Conservation (phyloP, 805 yeast species). For the Candida orba region DNA sequence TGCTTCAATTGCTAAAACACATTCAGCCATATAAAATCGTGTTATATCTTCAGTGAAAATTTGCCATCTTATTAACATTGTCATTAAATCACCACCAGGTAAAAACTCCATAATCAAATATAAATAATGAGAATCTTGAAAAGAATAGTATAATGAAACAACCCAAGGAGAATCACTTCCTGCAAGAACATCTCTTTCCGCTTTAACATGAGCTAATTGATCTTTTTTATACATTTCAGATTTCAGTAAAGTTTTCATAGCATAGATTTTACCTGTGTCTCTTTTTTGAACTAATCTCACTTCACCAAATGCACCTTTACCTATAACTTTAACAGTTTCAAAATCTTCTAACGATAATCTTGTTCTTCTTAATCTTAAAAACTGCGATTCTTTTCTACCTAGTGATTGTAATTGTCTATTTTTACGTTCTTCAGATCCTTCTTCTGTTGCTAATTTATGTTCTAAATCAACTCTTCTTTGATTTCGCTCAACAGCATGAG, state of each 20-base stretch:
- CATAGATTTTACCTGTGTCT: constrained; percentile 93
- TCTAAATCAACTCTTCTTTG: constrained; percentile 85
- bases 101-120: constrained; percentile 98
- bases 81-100: constrained; percentile 98
- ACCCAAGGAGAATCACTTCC: constrained; percentile 95
- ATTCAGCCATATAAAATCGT: constrained; percentile 89
- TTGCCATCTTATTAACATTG: constrained; percentile 88
- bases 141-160: constrained; percentile 87
- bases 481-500: constrained; percentile 89
- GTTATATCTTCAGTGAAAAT: constrained; percentile 92
- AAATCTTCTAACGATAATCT: constrained; percentile 92
- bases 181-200: constrained; percentile 94
- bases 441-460: constrained; percentile 64
- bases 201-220: constrained; percentile 90
- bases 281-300: constrained; percentile 90
- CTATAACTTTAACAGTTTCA: constrained; percentile 94
- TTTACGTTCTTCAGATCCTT: constrained; percentile 61
- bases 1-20: constrained; percentile 93
- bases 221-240: constrained; percentile 79
- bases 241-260: constrained; percentile 85
- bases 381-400: constrained; percentile 85
- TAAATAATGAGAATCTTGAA: constrained; percentile 86
- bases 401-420: constrained; percentile 70
- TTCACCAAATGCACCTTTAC: constrained; percentile 99
- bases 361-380: constrained; percentile 79